A percentile compares a stretch with the other conserved stretches of the same genome.
Conservation (phyloP, 1,139 yeast genomes). For the Groenewaldozyma auringiensis region DNA sequence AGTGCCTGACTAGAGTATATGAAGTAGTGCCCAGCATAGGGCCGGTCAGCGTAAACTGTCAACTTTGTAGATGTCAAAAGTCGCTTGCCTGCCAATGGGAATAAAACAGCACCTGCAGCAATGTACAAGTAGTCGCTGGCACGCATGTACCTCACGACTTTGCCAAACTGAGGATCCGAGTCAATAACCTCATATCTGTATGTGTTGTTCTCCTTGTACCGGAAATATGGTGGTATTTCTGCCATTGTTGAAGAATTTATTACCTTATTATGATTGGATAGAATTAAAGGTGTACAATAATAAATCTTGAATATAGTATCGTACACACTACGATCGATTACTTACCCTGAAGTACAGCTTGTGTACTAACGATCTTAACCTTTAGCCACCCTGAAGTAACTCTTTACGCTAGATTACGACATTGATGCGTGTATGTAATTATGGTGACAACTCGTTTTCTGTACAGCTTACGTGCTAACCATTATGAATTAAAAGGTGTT, state of each 20-base stretch:
- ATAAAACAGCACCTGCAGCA: slow-evolving; percentile 51
- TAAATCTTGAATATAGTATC: too few species aligned
- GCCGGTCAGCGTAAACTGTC: slow-evolving; percentile 2
- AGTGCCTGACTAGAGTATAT: background rate
- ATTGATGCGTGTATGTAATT: too few species aligned
- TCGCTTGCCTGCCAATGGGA: slow-evolving; percentile 21
- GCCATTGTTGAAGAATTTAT: background rate
- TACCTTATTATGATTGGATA: slow-evolving; percentile 2
- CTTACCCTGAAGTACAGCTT: too few species aligned
- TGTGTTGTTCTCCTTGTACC: slow-evolving; percentile 4
- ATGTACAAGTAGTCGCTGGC: slow-evolving; percentile 55
- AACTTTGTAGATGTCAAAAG: background rate
- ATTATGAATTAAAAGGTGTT: too few species aligned
- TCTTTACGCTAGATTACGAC: too few species aligned
- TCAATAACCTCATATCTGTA: slow-evolving; percentile 46
- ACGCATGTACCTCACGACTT: slow-evolving; percentile 70
- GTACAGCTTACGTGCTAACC: too few species aligned
- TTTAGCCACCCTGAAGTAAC: too few species aligned
- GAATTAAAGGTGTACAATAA: background rate
- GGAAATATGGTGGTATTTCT: background rate
- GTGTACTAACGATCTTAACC: too few species aligned
- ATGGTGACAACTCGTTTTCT: too few species aligned
- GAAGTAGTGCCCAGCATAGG: slow-evolving; percentile 1
- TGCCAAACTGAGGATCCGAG: slow-evolving; percentile 66
- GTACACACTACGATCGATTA: background rate